Conservation (phyloP, 2,329 filamentous ascomycete species). For the Curvularia lunata region DNA sequence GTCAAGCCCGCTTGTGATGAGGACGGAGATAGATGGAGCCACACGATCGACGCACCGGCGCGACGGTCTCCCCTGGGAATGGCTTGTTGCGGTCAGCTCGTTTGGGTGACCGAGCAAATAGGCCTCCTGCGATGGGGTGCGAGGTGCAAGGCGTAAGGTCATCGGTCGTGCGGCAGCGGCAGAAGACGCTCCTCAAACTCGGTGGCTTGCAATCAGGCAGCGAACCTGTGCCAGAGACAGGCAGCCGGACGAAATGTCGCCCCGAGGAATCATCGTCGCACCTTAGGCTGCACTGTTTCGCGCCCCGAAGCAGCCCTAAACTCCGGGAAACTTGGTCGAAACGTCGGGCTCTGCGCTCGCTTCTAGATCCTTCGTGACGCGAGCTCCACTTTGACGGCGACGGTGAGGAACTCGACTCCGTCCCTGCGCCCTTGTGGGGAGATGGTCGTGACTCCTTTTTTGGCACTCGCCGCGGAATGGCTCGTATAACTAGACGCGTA, state of each 20-base stretch:
- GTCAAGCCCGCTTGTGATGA: no score
- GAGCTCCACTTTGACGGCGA: not conserved
- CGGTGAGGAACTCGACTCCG: not conserved
- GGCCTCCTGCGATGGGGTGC: slow-evolving; percentile 11
- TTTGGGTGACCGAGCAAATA: not conserved
- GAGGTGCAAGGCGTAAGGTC: slow-evolving; percentile 7
- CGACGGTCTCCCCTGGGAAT: not conserved
- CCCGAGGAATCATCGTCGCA: not conserved
- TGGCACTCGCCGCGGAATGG: not conserved
- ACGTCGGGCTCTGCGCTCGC: not conserved
- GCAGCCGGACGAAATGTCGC: not conserved
- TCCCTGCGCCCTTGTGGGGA: not conserved
- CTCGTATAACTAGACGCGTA: slow-evolving; percentile 4
- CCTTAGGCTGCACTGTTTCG: not conserved
- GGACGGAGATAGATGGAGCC: slow-evolving; percentile 4
- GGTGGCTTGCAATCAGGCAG: slow-evolving; percentile 15
- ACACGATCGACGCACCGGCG: slow-evolving; percentile 2
- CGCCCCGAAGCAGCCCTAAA: not conserved
- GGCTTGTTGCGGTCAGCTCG: not conserved
- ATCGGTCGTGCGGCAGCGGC: slow-evolving; percentile 7
- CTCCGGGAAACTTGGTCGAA: not conserved
- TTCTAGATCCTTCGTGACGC: not conserved
- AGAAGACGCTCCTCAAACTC: not conserved
- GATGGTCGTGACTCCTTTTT: not conserved
- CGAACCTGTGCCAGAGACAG: not conserved